Conservation (phyloP, 768 basidiomycete genomes). For the Clitopilus passeckerianus region DNA sequence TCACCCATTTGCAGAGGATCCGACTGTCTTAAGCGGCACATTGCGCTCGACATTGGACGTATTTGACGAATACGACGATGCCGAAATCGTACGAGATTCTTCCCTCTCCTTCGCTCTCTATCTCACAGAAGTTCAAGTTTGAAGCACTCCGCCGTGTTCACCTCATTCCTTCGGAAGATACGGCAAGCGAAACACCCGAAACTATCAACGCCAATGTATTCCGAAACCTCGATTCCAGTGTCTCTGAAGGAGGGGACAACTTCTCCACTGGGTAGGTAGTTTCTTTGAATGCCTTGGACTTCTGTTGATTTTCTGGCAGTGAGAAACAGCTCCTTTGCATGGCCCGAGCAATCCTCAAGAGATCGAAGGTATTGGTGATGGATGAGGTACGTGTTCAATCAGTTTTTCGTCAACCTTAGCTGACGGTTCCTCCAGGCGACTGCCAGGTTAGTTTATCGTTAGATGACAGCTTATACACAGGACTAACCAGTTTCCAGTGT, state of each 20-base stretch:
- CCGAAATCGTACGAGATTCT: constrained; percentile 58
- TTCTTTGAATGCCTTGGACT: background rate
- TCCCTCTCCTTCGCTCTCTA: background rate
- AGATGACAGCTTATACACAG: constrained; percentile 3
- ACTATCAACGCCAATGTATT: constrained; percentile 71
- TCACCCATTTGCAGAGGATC: constrained; percentile 59
- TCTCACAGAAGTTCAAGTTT: constrained; percentile 38
- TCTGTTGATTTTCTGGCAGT: constrained; percentile 15
- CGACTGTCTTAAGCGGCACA: constrained; percentile 81
- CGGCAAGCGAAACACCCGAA: constrained; percentile 36
- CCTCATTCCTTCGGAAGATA: constrained; percentile 59
- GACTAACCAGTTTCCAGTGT: constrained; percentile 35
- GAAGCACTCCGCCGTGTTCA: constrained; percentile 83
- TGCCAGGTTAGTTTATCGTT: constrained; percentile 40
- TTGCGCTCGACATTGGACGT: constrained; percentile 79
- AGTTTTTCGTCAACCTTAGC: background rate
- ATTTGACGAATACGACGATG: constrained; percentile 81
- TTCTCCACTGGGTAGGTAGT: constrained; percentile 71
- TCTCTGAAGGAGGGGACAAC: constrained; percentile 86
- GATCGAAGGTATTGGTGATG: constrained; percentile 75
- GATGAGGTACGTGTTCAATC: constrained; percentile 49
- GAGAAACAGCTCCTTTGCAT: constrained; percentile 84
- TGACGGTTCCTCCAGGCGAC: constrained; percentile 44
- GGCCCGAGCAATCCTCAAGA: constrained; percentile 77
- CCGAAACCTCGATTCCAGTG: constrained; percentile 66